These are phyloP conservation scores for Camellia sinensis DNA, from an alignment of 148 eudicot genomes.

Conservation along the genomic window DNA sequence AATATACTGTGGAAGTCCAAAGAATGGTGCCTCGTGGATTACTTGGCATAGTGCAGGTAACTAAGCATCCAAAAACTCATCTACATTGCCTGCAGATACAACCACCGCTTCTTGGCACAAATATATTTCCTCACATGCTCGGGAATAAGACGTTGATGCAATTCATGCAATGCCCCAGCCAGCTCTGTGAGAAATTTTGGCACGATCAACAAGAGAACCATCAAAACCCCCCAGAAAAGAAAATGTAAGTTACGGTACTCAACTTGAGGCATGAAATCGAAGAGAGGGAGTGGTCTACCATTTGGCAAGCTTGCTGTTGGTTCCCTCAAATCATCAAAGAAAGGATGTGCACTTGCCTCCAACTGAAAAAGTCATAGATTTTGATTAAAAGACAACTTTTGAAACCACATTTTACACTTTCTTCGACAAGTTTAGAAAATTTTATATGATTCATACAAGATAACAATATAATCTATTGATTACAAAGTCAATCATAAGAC, in stretches of 20 bases:
- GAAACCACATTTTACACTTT: not conserved
- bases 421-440: not conserved
- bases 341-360: conserved; percentile 98
- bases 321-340: conserved; percentile 77
- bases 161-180: conserved; percentile 57
- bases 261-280: conserved; percentile 85
- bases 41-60: not conserved
- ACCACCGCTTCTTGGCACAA: not conserved
- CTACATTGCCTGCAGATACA: conserved; percentile 8
- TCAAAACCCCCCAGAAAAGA: not conserved
- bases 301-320: conserved; percentile 76
- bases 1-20: not conserved
- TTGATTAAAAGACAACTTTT: not conserved
- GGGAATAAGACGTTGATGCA: conserved; percentile 63
- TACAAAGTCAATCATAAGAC: not conserved
- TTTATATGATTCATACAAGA: not conserved
- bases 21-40: not conserved
- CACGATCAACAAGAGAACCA: conserved; percentile 13
- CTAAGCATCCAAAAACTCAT: conserved; percentile 17
- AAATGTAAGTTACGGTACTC: not conserved
- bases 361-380: conserved; percentile 43
- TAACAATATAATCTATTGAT: not conserved
- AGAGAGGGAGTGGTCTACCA: conserved; percentile 74
- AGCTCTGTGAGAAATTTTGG: conserved; percentile 48
- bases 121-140: conserved; percentile 47